Conservation (phyloP, 495 filamentous ascomycete species). For the Xylaria venustula region DNA sequence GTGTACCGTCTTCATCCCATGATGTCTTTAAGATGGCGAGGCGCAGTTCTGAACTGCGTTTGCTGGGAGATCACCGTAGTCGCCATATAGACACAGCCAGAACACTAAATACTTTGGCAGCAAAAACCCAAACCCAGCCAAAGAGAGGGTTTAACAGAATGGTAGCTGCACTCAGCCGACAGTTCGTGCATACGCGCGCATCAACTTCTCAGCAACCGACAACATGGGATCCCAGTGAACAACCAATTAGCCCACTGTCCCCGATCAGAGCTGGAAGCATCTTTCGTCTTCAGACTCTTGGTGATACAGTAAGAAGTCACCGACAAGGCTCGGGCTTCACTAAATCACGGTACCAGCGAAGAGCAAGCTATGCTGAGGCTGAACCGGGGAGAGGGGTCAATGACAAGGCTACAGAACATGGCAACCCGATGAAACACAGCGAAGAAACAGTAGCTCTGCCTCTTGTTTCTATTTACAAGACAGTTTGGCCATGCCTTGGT, state of each 20-base stretch:
- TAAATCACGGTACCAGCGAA: constrained; percentile 2
- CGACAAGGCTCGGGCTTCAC: background rate
- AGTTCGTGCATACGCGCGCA: background rate
- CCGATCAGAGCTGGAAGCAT: constrained; percentile 17
- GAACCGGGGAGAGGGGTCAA: background rate
- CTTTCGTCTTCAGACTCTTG: constrained; percentile 18
- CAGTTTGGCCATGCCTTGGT: constrained; percentile 68
- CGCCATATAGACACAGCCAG: constrained; percentile 4
- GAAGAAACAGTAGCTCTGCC: constrained; percentile 31
- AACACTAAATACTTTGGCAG: constrained; percentile 4
- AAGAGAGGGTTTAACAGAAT: constrained; percentile 10
- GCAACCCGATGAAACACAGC: constrained; percentile 18
- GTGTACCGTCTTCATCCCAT: constrained; percentile 10
- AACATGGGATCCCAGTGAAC: background rate
- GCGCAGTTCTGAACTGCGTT: constrained; percentile 1
- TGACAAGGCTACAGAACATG: background rate
- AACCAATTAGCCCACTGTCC: background rate
- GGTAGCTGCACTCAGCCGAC: constrained; percentile 9
- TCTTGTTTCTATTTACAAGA: constrained; percentile 62
- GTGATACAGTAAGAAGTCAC: constrained; percentile 18
- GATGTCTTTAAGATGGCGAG: constrained; percentile 15
- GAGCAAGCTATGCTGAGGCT: background rate
- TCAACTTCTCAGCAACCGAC: background rate
- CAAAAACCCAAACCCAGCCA: background rate
- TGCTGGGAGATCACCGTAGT: constrained; percentile 6